Conservation (phyloP, 108 stramenopile species). For the Epithemia pelagica region DNA sequence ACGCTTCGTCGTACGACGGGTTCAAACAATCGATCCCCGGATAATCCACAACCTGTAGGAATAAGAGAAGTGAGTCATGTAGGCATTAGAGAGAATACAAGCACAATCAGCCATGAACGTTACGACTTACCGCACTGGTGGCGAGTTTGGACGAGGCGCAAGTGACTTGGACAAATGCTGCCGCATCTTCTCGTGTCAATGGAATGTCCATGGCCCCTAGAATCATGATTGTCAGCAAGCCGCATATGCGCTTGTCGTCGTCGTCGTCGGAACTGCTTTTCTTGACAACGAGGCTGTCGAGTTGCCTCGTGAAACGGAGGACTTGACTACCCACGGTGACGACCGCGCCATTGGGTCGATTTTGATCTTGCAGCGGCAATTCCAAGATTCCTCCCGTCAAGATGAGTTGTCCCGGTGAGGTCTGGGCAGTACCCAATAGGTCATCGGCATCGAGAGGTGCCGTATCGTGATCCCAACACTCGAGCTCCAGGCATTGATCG, state of each 20-base stretch:
- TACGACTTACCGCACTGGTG: constrained; percentile 3
- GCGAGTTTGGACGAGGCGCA: constrained; percentile 26
- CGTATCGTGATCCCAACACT: constrained; percentile 52
- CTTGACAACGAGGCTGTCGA: neutral
- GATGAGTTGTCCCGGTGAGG: constrained; percentile 40
- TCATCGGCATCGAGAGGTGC: constrained; percentile 47
- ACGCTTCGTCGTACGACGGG: constrained; percentile 34
- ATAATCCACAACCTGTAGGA: constrained; percentile 27
- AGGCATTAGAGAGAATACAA: no score
- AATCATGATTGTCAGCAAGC: constrained; percentile 45
- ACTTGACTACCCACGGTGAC: constrained; percentile 29
- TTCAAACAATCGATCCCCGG: constrained; percentile 49
- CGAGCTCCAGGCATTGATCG: constrained; percentile 42
- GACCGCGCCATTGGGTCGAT: constrained; percentile 32
- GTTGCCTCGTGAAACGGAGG: constrained; percentile 25
- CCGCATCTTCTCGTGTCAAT: constrained; percentile 26
- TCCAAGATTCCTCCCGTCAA: constrained; percentile 17
- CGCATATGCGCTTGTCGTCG: constrained; percentile 27
- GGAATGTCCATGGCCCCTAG: constrained; percentile 42
- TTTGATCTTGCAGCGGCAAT: constrained; percentile 19
- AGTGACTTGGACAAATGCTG: constrained; percentile 45
- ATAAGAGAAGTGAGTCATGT: no score
- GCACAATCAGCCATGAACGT: no score
- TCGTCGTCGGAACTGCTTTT: neutral
- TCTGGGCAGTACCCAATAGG: constrained; percentile 35